These are phyloP conservation scores for Aristolochia contorta DNA, from an alignment of 164 flowering plant species.

Conservation along the genomic window DNA sequence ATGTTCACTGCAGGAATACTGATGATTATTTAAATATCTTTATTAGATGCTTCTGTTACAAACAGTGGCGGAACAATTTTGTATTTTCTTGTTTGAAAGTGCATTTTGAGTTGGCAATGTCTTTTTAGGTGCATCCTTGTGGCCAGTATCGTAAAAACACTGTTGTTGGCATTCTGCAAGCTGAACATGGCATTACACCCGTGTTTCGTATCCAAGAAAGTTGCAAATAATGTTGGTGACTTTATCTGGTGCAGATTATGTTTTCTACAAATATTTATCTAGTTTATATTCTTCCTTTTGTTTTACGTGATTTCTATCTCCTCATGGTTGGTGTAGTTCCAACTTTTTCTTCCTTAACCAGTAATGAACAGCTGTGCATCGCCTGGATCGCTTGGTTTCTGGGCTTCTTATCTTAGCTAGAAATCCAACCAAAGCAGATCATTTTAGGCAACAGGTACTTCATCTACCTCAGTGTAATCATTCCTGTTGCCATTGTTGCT, in stretches of 20 bases:
- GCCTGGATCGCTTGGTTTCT: slow-evolving; percentile 91
- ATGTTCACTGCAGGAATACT: too few relatives aligned
- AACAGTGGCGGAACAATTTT: not conserved
- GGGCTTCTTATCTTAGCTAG: slow-evolving; percentile 92
- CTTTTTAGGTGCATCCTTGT: slow-evolving; percentile 79
- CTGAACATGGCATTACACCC: slow-evolving; percentile 82
- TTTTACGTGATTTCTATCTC: not conserved
- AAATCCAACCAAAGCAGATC: slow-evolving; percentile 74
- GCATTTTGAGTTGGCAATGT: not conserved
- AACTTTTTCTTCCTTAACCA: slow-evolving; percentile 22
- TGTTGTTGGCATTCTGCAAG: slow-evolving; percentile 89
- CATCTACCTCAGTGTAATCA: not conserved
- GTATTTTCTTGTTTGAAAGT: not conserved
- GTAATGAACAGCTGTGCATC: slow-evolving; percentile 61
- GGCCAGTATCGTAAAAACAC: slow-evolving; percentile 98
- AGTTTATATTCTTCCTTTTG: not conserved
- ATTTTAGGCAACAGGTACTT: slow-evolving; percentile 77
- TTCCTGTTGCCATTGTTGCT: too few relatives aligned
- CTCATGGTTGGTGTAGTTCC: not conserved
- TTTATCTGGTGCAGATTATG: not conserved
- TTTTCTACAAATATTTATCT: not conserved
- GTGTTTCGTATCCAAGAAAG: slow-evolving; percentile 77
- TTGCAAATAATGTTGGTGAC: not conserved
- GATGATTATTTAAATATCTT: too few relatives aligned
- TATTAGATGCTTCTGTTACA: not conserved